phyloP scores from a whole-genome alignment of 768 basidiomycete genomes.

The Naganishia antarctica region DNA sequence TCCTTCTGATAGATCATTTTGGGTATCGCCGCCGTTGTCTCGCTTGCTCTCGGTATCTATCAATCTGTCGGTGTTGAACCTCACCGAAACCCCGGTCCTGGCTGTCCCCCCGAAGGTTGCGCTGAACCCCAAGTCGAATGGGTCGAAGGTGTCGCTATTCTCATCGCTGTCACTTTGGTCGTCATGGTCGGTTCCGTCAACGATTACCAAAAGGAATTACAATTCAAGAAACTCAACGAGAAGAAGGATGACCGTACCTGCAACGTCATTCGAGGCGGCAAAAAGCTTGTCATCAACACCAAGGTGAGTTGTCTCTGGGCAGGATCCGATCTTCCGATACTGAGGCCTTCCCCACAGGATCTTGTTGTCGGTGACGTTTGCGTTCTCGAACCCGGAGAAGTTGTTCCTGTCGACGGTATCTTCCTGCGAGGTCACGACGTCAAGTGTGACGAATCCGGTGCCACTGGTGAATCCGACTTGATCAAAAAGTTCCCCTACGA shows the following conservation, averaged over 20 bases:
- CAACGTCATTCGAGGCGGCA: conserved; percentile 69
- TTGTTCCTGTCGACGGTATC: conserved; percentile 91
- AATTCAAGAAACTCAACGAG: conserved; percentile 85
- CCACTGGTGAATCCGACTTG: conserved; percentile 93
- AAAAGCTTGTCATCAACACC: conserved; percentile 70
- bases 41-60: conserved; percentile 87
- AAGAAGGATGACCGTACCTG: conserved; percentile 91
- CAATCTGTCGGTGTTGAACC: conserved; percentile 78
- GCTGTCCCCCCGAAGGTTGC: conserved; percentile 48
- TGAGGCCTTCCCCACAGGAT: conserved; percentile 55
- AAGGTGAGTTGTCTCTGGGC: conserved; percentile 55
- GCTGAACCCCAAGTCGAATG: conserved; percentile 78
- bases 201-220: conserved; percentile 97
- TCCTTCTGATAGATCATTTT: conserved; percentile 71
- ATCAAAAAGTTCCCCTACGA: conserved; percentile 80
- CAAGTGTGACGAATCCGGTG: conserved; percentile 90
- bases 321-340: not conserved
- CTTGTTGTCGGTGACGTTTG: conserved; percentile 92
- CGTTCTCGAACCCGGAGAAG: conserved; percentile 87
- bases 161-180: conserved; percentile 55
- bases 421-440: conserved; percentile 89
- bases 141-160: conserved; percentile 73
- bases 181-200: conserved; percentile 84
- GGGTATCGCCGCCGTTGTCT: conserved; percentile 85
- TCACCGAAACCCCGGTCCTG: conserved; percentile 48